A percentile compares a stretch with the other conserved stretches of the same genome.
Conservation (phyloP, 2,329 filamentous ascomycete genomes). For the Talaromyces sp. region DNA sequence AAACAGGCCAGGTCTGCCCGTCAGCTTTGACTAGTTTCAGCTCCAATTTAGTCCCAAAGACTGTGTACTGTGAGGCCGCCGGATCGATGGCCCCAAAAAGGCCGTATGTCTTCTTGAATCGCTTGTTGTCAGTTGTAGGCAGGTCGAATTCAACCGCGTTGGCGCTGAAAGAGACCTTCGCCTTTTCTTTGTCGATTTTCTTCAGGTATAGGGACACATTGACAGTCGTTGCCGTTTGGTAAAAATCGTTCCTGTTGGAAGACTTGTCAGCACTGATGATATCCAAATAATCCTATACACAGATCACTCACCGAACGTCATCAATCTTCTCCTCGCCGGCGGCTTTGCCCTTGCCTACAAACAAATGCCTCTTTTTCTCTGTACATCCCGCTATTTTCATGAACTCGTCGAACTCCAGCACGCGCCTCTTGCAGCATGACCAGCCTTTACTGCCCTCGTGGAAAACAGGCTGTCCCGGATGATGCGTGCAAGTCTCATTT, state of each 20-base stretch:
- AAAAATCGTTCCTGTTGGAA: slow-evolving; percentile 70
- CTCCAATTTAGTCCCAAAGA: slow-evolving; percentile 87
- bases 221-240: slow-evolving; percentile 79
- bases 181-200: slow-evolving; percentile 82
- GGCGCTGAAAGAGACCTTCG: slow-evolving; percentile 64
- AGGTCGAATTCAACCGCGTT: slow-evolving; percentile 69
- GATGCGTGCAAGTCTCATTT: slow-evolving; percentile 75
- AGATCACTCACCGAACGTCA: slow-evolving; percentile 60
- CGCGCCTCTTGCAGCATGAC: slow-evolving; percentile 90
- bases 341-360: slow-evolving; percentile 67
- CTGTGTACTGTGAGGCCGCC: slow-evolving; percentile 68
- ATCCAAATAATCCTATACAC: background rate
- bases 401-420: slow-evolving; percentile 96
- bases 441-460: slow-evolving; percentile 98
- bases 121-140: slow-evolving; percentile 78
- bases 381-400: slow-evolving; percentile 91
- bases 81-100: slow-evolving; percentile 74
- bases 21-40: slow-evolving; percentile 68
- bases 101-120: slow-evolving; percentile 67
- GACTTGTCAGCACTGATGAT: slow-evolving; percentile 2
- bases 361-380: slow-evolving; percentile 75
- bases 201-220: slow-evolving; percentile 94
- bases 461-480: slow-evolving; percentile 87
- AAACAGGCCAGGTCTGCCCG: slow-evolving; percentile 74
- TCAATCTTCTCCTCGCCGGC: slow-evolving; percentile 69